Conservation (phyloP, 331 rosid species). For the Quercus lobata region DNA sequence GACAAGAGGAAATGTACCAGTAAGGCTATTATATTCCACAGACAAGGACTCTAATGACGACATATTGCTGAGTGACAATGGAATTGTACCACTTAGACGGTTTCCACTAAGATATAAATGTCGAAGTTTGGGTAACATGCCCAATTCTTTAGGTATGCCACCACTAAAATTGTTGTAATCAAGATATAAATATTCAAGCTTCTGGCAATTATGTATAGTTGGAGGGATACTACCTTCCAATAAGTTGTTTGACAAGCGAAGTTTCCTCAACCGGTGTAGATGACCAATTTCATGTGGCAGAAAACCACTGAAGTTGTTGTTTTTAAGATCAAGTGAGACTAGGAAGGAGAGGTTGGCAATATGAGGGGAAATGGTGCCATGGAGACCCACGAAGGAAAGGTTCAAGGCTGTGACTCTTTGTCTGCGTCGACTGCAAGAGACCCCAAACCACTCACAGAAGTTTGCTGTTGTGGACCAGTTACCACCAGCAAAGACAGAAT, state of each 20-base stretch:
- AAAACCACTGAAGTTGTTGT: neutral
- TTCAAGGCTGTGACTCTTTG: neutral
- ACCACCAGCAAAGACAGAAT: neutral
- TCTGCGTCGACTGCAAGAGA: neutral
- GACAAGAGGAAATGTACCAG: neutral
- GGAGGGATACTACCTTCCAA: slow-evolving; percentile 2
- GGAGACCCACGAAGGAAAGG: neutral
- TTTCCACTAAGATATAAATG: neutral
- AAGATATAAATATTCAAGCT: neutral
- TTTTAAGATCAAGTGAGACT: neutral
- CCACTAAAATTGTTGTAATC: no score
- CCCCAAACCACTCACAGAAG: neutral
- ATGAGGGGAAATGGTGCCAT: slow-evolving; percentile 6
- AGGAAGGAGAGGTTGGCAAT: slow-evolving; percentile 4
- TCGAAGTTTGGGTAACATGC: no score
- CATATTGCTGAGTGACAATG: neutral
- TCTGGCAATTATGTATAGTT: neutral
- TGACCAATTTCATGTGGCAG: neutral
- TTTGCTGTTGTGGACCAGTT: slow-evolving; percentile 4
- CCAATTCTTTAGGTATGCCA: no score
- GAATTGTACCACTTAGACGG: neutral
- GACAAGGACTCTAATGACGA: neutral
- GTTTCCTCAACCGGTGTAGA: neutral
- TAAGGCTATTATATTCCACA: neutral
- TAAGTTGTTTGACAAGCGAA: neutral